A percentile compares a stretch with the other conserved stretches of the same genome.
These are phyloP conservation scores for Trichoderma sp. DNA, from an alignment of 2,329 filamentous ascomycete genomes.

Conservation along the genomic window DNA sequence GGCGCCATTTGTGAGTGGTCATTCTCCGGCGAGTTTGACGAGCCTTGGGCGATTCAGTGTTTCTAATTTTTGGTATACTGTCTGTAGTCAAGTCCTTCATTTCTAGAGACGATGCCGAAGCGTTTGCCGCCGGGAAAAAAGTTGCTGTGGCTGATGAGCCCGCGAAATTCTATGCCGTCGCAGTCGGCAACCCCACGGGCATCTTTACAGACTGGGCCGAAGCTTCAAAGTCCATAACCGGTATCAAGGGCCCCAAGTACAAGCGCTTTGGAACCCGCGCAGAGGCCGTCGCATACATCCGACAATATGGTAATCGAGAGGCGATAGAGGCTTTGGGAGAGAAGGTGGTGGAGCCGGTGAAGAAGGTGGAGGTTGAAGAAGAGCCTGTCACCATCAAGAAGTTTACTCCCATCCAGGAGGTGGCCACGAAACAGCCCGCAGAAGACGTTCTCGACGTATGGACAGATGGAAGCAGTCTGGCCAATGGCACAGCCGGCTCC, in stretches of 20 bases:
- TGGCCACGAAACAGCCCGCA: not conserved
- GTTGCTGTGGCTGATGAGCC: conserved; percentile 39
- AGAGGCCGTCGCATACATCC: conserved; percentile 78
- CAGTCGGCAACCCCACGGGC: conserved; percentile 55
- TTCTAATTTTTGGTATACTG: not conserved
- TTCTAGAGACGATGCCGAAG: conserved; percentile 70
- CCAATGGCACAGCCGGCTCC: conserved; percentile 56
- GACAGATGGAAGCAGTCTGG: conserved; percentile 61
- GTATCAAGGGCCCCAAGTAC: conserved; percentile 66
- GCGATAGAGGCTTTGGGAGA: conserved; percentile 42
- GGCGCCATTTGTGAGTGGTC: conserved; percentile 64
- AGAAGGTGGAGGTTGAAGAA: conserved; percentile 1
- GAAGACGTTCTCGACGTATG: conserved; percentile 44
- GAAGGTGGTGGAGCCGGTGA: conserved; percentile 24
- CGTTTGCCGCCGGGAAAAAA: conserved; percentile 64
- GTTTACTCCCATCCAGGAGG: conserved; percentile 28
- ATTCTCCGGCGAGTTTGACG: not conserved
- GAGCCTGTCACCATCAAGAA: conserved; percentile 24
- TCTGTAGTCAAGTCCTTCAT: conserved; percentile 74
- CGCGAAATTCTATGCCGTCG: conserved; percentile 58
- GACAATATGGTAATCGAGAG: conserved; percentile 43
- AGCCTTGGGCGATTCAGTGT: not conserved
- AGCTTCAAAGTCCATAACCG: conserved; percentile 70
- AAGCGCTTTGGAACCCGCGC: conserved; percentile 65
- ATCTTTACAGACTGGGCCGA: conserved; percentile 65